Evolutionary conservation across 2,329 filamentous ascomycete genomes (phyloP).

Genomic region (Bipolaris zeicola): DNA sequence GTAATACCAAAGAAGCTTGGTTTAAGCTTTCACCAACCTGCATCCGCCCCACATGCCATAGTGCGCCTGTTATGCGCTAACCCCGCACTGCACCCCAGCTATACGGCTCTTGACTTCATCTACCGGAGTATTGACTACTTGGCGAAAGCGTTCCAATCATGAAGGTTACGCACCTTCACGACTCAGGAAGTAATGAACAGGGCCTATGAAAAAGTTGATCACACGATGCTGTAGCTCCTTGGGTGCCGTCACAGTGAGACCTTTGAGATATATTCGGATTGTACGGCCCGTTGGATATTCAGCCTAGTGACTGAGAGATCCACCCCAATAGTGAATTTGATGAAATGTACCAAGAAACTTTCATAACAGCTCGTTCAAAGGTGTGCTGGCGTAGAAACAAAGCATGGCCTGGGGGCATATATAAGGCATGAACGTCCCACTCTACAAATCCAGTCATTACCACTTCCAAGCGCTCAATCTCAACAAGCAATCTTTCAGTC

Average conservation of each 20-base stretch:
- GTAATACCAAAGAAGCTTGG: constrained; percentile 21
- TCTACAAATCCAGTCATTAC: not conserved
- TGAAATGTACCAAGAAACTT: not conserved
- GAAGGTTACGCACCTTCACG: constrained; percentile 11
- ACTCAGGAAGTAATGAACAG: constrained; percentile 1
- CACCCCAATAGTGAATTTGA: constrained; percentile 18
- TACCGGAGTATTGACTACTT: constrained; percentile 25
- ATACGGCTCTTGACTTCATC: constrained; percentile 23
- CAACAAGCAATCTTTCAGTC: not conserved
- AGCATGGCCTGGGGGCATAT: not conserved
- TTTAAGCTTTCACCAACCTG: constrained; percentile 3
- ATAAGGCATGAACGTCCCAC: not conserved
- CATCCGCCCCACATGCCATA: constrained; percentile 2
- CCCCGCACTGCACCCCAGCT: constrained; percentile 19
- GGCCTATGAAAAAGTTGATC: constrained; percentile 9
- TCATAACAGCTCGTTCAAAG: not conserved
- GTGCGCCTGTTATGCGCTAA: constrained; percentile 23
- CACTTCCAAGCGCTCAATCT: not conserved
- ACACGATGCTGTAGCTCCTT: constrained; percentile 14
- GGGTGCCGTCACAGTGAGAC: constrained; percentile 4
- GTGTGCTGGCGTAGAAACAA: not conserved
- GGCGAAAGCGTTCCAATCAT: constrained; percentile 15
- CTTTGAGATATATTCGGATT: constrained; percentile 21
- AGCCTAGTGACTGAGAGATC: constrained; percentile 22
- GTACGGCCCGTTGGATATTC: constrained; percentile 24